phyloP scores from a whole-genome alignment of 169 alveolate genomes.

The Plasmodium billcollinsi region DNA sequence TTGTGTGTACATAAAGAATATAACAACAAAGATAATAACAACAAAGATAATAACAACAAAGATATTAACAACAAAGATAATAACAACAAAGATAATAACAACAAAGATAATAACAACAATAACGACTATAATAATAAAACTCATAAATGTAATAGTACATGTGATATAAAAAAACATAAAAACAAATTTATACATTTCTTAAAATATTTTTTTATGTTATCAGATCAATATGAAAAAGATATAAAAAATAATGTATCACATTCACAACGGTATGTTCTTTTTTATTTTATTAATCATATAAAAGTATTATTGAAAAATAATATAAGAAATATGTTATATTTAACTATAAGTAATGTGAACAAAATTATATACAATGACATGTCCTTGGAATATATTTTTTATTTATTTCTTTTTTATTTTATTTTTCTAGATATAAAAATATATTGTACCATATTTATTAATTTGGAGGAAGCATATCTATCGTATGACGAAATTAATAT shows the following conservation, averaged over 20 bases:
- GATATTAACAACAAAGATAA: background rate
- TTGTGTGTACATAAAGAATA: too few relatives aligned
- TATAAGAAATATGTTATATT: conserved; percentile 11
- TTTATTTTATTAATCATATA: background rate
- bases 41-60: background rate
- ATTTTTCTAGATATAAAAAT: conserved; percentile 25
- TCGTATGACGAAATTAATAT: background rate
- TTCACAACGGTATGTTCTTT: background rate
- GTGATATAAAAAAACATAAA: background rate
- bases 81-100: too few relatives aligned
- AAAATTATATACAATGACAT: conserved; percentile 9
- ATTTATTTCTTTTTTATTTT: conserved; percentile 56
- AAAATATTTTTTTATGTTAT: background rate
- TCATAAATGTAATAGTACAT: background rate
- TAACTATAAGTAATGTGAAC: conserved; percentile 29
- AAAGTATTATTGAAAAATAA: conserved; percentile 14
- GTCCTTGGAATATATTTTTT: conserved; percentile 30
- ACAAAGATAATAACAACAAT: too few relatives aligned
- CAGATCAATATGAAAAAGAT: background rate
- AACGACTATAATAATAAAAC: background rate
- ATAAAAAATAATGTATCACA: background rate
- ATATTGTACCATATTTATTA: background rate
- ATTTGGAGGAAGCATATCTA: background rate
- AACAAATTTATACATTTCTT: too few relatives aligned
- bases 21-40: too few relatives aligned